Conservation (phyloP, 1,139 yeast species). For the Debaryomyces psychrophilus region DNA sequence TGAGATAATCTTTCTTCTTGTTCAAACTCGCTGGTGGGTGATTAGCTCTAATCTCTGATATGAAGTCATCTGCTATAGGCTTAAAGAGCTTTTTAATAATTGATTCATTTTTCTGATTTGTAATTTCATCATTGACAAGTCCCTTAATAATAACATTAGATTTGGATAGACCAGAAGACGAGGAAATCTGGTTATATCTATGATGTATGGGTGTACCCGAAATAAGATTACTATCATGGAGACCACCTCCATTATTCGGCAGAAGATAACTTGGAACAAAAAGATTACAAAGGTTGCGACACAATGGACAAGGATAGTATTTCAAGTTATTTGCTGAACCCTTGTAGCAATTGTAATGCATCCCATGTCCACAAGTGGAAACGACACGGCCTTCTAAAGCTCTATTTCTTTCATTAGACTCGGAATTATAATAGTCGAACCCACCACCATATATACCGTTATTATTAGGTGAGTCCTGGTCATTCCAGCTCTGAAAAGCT, state of each 20-base stretch:
- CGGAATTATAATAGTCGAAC: slow-evolving; percentile 19
- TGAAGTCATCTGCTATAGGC: slow-evolving; percentile 12
- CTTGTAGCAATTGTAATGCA: slow-evolving; percentile 61
- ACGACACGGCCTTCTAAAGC: slow-evolving; percentile 36
- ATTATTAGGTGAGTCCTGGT: slow-evolving; percentile 16
- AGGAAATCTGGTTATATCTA: slow-evolving; percentile 25
- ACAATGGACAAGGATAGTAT: slow-evolving; percentile 62
- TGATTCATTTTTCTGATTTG: background rate
- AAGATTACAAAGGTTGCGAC: slow-evolving; percentile 54
- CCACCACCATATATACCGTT: slow-evolving; percentile 32
- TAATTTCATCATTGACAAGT: slow-evolving; percentile 18
- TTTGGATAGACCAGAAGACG: slow-evolving; percentile 19
- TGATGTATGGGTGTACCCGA: slow-evolving; percentile 17
- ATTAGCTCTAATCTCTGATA: slow-evolving; percentile 16
- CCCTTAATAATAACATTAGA: slow-evolving; percentile 14
- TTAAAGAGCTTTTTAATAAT: slow-evolving; percentile 6
- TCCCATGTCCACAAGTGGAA: slow-evolving; percentile 70
- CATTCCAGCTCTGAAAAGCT: slow-evolving; percentile 34
- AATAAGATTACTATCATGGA: slow-evolving; percentile 15
- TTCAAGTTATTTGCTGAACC: slow-evolving; percentile 29
- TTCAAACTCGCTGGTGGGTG: slow-evolving; percentile 20
- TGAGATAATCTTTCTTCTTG: slow-evolving; percentile 22
- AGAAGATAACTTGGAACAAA: slow-evolving; percentile 48
- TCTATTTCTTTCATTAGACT: slow-evolving; percentile 14
- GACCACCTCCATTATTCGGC: slow-evolving; percentile 23